Conservation (phyloP, 192 early-diverging fungal genomes). For the Phlyctochytrium bullatum region DNA sequence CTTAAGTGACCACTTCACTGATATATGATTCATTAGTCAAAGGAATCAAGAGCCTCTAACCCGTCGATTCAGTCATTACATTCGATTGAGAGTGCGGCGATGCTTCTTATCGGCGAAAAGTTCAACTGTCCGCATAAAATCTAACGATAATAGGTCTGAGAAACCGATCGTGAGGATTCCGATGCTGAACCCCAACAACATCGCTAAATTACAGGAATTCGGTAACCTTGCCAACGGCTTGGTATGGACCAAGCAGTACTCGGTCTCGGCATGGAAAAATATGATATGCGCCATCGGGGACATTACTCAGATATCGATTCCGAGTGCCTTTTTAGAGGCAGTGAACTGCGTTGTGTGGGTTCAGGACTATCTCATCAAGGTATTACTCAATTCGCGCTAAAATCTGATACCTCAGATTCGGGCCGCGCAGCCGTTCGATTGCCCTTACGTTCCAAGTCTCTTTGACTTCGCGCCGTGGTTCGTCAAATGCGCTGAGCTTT, state of each 20-base stretch:
- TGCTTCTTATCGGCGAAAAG: conserved; percentile 1
- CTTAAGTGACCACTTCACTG: too few species aligned
- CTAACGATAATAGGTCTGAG: too few species aligned
- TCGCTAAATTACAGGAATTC: conserved; percentile 49
- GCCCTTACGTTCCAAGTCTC: conserved; percentile 59
- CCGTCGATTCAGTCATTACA: conserved; percentile 18
- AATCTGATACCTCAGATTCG: conserved; percentile 42
- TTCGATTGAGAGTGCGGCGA: conserved; percentile 12
- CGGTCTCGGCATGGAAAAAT: conserved; percentile 72
- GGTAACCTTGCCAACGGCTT: conserved; percentile 42
- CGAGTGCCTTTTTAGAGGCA: conserved; percentile 60
- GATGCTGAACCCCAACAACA: neutral
- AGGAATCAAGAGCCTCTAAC: conserved; percentile 8
- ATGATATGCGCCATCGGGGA: conserved; percentile 74
- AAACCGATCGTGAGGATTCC: too few species aligned
- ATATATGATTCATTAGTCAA: too few species aligned
- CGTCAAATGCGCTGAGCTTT: conserved; percentile 66
- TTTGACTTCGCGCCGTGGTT: conserved; percentile 78
- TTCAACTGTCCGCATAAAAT: too few species aligned
- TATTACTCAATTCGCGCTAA: conserved; percentile 1
- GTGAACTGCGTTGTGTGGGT: conserved; percentile 65
- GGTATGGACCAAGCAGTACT: conserved; percentile 37
- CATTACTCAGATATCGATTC: conserved; percentile 62
- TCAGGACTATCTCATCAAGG: conserved; percentile 44
- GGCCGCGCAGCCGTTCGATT: conserved; percentile 52